Evolutionary conservation across 371 early-diverging fungal genomes (phyloP).

Genomic region (Apophysomyces variabilis): DNA sequence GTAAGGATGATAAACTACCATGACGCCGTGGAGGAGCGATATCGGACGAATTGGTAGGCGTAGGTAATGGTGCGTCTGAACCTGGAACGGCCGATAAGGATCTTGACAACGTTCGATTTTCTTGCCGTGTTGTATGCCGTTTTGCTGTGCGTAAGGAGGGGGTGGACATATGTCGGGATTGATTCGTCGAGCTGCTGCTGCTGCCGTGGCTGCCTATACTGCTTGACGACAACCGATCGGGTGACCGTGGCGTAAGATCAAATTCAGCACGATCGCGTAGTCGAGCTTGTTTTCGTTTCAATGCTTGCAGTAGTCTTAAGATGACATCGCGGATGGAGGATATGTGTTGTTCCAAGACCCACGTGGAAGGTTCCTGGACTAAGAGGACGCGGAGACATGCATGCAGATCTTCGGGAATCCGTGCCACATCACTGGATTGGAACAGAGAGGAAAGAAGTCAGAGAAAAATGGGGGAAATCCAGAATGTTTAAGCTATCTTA

Average conservation of each 20-base stretch:
- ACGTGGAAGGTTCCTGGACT: constrained; percentile 50
- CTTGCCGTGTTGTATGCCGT: constrained; percentile 7
- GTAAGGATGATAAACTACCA: constrained; percentile 6
- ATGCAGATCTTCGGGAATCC: constrained; percentile 56
- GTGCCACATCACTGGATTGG: constrained; percentile 48
- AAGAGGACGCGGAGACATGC: constrained; percentile 50
- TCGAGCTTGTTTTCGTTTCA: constrained; percentile 58
- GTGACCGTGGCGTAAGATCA: constrained; percentile 6
- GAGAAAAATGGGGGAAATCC: background rate
- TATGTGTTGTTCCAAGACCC: constrained; percentile 54
- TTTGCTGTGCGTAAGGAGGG: constrained; percentile 3
- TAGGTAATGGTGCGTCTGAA: constrained; percentile 4
- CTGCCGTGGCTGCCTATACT: background rate
- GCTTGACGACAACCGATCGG: constrained; percentile 4
- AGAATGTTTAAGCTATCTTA: background rate
- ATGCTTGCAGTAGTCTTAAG: constrained; percentile 53
- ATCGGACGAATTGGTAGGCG: constrained; percentile 12
- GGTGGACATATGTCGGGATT: constrained; percentile 8
- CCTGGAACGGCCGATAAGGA: constrained; percentile 8
- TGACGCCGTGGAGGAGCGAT: constrained; percentile 1
- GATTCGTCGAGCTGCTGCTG: background rate
- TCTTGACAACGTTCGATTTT: constrained; percentile 3
- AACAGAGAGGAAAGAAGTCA: background rate
- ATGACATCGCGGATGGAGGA: constrained; percentile 62
- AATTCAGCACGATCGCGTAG: constrained; percentile 37